Percentiles rank a stretch among this genome's conserved stretches.
Evolutionary conservation across 352 stramenopile species (phyloP).

Genomic region (Phytophthora hybrid): DNA sequence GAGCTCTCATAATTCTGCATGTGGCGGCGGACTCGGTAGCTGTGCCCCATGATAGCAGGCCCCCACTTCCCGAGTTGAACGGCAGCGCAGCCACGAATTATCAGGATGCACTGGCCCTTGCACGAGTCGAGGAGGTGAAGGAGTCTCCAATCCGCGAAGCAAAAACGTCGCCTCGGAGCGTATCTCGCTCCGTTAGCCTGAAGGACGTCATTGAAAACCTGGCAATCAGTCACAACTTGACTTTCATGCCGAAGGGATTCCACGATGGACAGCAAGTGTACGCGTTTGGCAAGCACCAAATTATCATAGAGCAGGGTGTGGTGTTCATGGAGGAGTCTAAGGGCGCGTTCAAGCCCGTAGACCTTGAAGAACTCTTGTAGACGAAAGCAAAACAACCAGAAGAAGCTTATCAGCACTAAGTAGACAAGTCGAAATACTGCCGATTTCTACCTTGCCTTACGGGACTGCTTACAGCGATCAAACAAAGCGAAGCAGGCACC

Average conservation of each 20-base stretch:
- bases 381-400: not conserved
- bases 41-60: constrained; percentile 18
- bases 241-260: constrained; percentile 80
- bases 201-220: constrained; percentile 88
- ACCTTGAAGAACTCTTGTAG: constrained; percentile 78
- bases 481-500: too few relatives aligned
- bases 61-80: constrained; percentile 62
- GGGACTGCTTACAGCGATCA: too few relatives aligned
- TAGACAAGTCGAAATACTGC: constrained; percentile 10
- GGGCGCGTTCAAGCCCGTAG: constrained; percentile 72
- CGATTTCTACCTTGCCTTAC: not conserved
- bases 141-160: constrained; percentile 24
- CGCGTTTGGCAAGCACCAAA: constrained; percentile 78
- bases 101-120: constrained; percentile 76
- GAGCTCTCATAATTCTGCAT: constrained; percentile 75
- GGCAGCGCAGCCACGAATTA: constrained; percentile 64
- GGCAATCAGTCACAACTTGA: constrained; percentile 80
- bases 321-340: constrained; percentile 78
- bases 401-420: not conserved
- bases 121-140: constrained; percentile 41
- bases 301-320: constrained; percentile 88
- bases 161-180: constrained; percentile 33
- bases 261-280: constrained; percentile 88
- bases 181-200: constrained; percentile 66
- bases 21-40: constrained; percentile 41